Evolutionary conservation across 345 rosid genomes (phyloP), one percentile per base, ranked within the genome.

Genomic region (Brassica rapa): DNA sequence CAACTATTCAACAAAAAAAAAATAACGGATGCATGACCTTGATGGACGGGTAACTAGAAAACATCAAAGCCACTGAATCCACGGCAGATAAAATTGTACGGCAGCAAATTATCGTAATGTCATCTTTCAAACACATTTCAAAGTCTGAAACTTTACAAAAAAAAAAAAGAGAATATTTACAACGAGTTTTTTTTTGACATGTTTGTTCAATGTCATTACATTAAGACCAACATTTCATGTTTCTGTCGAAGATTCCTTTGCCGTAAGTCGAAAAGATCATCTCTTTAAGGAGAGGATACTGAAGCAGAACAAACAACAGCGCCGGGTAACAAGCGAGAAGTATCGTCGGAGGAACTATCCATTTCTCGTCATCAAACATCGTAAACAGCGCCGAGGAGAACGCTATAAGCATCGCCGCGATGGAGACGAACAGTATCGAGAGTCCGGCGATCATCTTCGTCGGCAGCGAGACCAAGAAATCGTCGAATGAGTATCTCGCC

Each of bases 361-460:
- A 76, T 24, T 10, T 16, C 37, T 33, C 14, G 4, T 65, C 7
- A 0, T 25, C 1, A 16, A 84, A 5, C 73, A 77, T 70, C 24
- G 78, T 70, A 55, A 79, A 82, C 5, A 80, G 4, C 3, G 83
- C 70, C 6, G 85, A 76, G 2, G 85, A 68, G 43, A 82, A 84
- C 1, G 85, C 87, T 0, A 84, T 24, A 60, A 84, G 57, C 87
- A 82, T 82, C 16, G 87, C 62, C 7, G 80, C 75, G 0, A 84
- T 79, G 1, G 87, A 76, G 0, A 84, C 61, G 23, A 84, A 82
- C 19, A 84, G 4, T 9, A 68, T 73, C 6, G 77, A 74, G 6
- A 84, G 80, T n/a, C 85, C 87, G 0, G 80, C 68, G 30, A 82
- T 77, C 71, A 84, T 72, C 39, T 76, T 81, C 35, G 55, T 74